Evolutionary conservation across 352 stramenopile genomes (phyloP), one percentile per base, ranked within the genome.

Genomic region (Phytophthora megakarya): DNA sequence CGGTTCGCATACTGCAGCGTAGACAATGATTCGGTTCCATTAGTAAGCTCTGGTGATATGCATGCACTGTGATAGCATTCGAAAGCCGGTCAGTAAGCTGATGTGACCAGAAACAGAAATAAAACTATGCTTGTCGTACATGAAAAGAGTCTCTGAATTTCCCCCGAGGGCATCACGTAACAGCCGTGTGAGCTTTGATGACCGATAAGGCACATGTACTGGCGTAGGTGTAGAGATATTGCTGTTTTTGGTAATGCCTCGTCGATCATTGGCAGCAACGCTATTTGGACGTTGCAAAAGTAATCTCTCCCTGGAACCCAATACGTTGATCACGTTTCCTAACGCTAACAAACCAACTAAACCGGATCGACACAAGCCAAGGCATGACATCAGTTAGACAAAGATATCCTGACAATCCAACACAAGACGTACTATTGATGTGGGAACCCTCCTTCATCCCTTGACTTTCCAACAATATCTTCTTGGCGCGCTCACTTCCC

Each of bases 391-490:
- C 7, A 12, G 22, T 63, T 44, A 57, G 32, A 25, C 35, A 61
- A 53, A n/a, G 8, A 11, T 35, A 35, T 28, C 2, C 11, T 30
- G 8, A 19, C 8, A 39, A 23, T 4, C 19, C 26, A 11, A 50
- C 16, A 15, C 10, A 28, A 48, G 15, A 11, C 61, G 28, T 66
- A 70, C 62, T 60, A 35, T 95, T 95, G 72, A 95, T 95, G 50
- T 95, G 83, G 38, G 92, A 93, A 0, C 86, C 83, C 63, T 95
- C 86, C 54, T 93, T 95, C 86, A 93, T 93, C 5, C 84, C 67
- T 25, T 76, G 84, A n/a, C 86, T 83, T 52, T 90, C 86, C 30
- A 83, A 76, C 51, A 86, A 67, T 3, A 84, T 93, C 61, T 89
- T 87, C 45, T 95, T 95, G 2, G 92, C 53, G 8, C 86, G 75